Conservation (phyloP, 2,329 filamentous ascomycete genomes). For the Aspergillus chevalieri region DNA sequence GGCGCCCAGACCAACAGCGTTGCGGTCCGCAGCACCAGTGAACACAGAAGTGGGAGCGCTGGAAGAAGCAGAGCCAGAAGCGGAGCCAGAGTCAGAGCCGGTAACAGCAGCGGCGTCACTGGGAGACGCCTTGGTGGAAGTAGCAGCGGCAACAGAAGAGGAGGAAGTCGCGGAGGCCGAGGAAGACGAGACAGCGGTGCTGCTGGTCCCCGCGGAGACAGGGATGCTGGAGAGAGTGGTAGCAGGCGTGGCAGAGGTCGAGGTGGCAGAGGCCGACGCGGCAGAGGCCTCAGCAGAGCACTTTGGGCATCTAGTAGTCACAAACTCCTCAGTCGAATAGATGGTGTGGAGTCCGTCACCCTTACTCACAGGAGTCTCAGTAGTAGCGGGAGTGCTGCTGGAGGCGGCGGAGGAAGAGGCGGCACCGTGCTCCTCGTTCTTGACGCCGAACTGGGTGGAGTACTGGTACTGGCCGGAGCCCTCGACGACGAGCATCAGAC, state of each 20-base stretch:
- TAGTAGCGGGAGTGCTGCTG: constrained; percentile 6
- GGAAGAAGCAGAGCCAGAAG: constrained; percentile 8
- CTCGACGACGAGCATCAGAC: constrained; percentile 57
- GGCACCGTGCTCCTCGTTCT: constrained; percentile 17
- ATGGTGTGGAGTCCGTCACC: constrained; percentile 3
- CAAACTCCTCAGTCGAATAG: background rate
- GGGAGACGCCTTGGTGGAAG: constrained; percentile 2
- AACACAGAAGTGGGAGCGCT: constrained; percentile 11
- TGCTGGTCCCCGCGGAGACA: constrained; percentile 7
- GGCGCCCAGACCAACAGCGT: constrained; percentile 29
- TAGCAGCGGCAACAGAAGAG: constrained; percentile 2
- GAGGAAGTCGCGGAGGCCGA: background rate
- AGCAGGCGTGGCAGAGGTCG: constrained; percentile 6
- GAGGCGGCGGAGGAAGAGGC: constrained; percentile 7
- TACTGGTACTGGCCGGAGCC: constrained; percentile 56
- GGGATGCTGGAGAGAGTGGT: constrained; percentile 10
- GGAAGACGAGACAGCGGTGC: constrained; percentile 8
- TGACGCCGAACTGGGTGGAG: constrained; percentile 57
- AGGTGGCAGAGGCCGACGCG: constrained; percentile 2
- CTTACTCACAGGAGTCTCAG: constrained; percentile 3
- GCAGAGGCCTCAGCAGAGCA: constrained; percentile 3
- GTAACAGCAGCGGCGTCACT: constrained; percentile 1
- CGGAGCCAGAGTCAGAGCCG: constrained; percentile 4
- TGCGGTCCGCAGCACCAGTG: constrained; percentile 31
- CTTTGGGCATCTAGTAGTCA: background rate